Base-by-base conservation (phyloP, 1,284 basidiomycete genomes). In the Porodaedalea pini region DNA sequence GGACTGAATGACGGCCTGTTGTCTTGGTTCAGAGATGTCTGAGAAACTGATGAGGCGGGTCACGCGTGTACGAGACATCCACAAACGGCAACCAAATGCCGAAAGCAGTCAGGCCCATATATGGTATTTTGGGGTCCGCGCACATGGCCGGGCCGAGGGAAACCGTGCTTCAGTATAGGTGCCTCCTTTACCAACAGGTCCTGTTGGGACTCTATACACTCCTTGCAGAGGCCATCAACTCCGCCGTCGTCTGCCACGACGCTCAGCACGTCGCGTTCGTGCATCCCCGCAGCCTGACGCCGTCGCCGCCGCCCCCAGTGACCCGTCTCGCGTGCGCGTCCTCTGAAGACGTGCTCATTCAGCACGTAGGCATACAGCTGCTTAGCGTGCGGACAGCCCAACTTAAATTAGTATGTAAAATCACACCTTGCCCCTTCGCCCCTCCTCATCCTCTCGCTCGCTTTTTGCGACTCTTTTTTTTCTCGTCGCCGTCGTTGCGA, bases 381-480 rank as follows among this genome's bases (percentile, higher is more conserved):
- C 40, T 54, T 32, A 54, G 29, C 51, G 51, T 54, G 51, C 51
- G 41, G 40, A 54, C 40, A 17, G n/a, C 19, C 41, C 39, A 47
- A 45, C 34, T 45, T 43, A 51, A 58, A 29, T 54, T 47, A 31
- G 57, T 59, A 56, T 55, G 58, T 52, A 59, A 55, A 56, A 53
- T 58, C 57, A 58, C 15, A 65, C 66, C 32, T 51, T 51, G 0
- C 47, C 56, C 58, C 53, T 60, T 57, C 39, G 45, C 23, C 23
- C 61, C 23, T 54, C 51, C 44, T 51, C 55, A 39, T 23, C 54
- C 36, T 51, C 51, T 17, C 54, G 34, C 50, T 48, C 44, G 44
- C 23, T 2, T 55, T 40, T 48, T 55, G 19, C 34, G 23, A 19
- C 32, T 47, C 50, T 50, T 31, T 23, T 57, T 32, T 56, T 48